Base-by-base conservation (phyloP, 129 eudicot species). In the Chrysanthemum makinoi region DNA sequence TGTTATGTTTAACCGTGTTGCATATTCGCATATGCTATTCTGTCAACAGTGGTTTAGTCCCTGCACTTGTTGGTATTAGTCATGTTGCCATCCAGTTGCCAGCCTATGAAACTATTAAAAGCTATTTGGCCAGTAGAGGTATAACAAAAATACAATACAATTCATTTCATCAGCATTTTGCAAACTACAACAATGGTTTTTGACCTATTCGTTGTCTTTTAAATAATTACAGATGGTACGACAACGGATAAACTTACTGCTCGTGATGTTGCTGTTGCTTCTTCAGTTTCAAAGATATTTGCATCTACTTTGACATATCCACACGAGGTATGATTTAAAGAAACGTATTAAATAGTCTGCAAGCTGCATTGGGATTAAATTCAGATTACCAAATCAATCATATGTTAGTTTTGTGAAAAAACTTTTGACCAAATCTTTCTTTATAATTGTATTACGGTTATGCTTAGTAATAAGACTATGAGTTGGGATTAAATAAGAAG, bases 81-180 rank as follows among this genome's bases (percentile, higher is more conserved):
- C 99, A 95, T 78, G 99, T 95, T 6, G 99, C 99, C 18, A 95
- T 95, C 68, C 99, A 95, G 48, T 95, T 95, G 78, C 99, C 99
- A 22, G 81, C 84, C 51, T 95, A 95, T 73, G 99, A 95, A 83
- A 84, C 84, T 79, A 86, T 95, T 61, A 95, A 95, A 85, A 18
- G 75, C 68, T 95, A 95, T 80, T 75, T 95, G 79, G 97, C 99
- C 48, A 79, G 82, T 66, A 82, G 85, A 82, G 94, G 99, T 90
- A 78, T 49, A 58, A 8, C 11, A 2, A 19, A 47, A 8, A 30
- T 12, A 73, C 11, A 6, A 2, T 8, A 8, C 19, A 14, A 63
- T 51, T 26, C 20, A 20, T 55, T 8, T 51, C 74, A 56, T 62
- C 17, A 10, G 17, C 62, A 50, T 48, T 54, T 18, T 65, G 10